Conservation (phyloP, 768 basidiomycete genomes). For the Kwoniella mangroviensis region DNA sequence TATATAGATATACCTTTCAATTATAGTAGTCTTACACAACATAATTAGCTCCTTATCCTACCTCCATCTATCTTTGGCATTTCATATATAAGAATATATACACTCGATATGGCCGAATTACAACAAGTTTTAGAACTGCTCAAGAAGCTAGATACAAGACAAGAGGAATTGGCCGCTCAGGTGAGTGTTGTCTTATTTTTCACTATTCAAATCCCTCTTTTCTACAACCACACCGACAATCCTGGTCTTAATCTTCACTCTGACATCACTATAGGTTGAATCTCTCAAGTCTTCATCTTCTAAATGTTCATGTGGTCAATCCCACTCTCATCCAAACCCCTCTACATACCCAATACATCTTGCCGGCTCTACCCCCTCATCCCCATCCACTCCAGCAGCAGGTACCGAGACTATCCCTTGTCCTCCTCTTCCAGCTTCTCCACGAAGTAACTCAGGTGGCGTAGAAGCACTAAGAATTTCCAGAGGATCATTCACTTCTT, state of each 20-base stretch:
- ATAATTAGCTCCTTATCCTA: background rate
- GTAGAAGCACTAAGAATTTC: slow-evolving; percentile 32
- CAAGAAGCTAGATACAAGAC: slow-evolving; percentile 36
- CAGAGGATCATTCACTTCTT: slow-evolving; percentile 21
- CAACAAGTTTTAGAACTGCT: slow-evolving; percentile 33
- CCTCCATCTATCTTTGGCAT: background rate
- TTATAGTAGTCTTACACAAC: background rate
- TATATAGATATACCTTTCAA: no score
- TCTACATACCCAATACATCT: slow-evolving; percentile 21
- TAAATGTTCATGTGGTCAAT: slow-evolving; percentile 10
- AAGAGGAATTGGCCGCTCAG: slow-evolving; percentile 34
- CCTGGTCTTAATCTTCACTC: no score
- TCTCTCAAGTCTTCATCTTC: slow-evolving; percentile 14
- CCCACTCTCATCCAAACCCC: slow-evolving; percentile 15
- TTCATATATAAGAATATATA: slow-evolving; percentile 5
- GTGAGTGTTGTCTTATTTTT: slow-evolving; percentile 18
- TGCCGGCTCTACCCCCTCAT: slow-evolving; percentile 11
- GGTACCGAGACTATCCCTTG: slow-evolving; percentile 31
- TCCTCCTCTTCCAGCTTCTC: slow-evolving; percentile 21
- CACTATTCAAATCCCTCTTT: background rate
- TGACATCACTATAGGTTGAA: slow-evolving; percentile 20
- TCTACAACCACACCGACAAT: no score
- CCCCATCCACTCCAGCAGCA: slow-evolving; percentile 9
- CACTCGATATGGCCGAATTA: slow-evolving; percentile 29
- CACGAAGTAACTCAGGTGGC: slow-evolving; percentile 27